These are phyloP conservation scores for Tulasnella sp. DNA, from an alignment of 768 basidiomycete genomes.

Conservation along the genomic window DNA sequence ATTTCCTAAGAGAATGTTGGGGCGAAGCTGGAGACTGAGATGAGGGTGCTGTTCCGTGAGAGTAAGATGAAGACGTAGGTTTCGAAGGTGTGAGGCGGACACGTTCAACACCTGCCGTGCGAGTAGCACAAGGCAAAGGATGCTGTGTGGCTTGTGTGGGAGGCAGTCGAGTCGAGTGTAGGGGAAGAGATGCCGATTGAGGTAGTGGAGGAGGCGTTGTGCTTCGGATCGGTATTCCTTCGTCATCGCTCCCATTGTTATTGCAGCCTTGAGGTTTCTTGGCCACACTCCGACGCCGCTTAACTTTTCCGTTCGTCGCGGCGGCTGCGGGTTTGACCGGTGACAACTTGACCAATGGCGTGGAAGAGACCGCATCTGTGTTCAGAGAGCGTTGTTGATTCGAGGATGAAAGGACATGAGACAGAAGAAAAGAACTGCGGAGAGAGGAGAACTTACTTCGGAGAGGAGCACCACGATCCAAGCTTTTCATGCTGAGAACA, in stretches of 20 bases:
- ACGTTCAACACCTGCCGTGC: not conserved
- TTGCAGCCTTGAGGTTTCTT: slow-evolving; percentile 42
- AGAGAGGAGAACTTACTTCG: slow-evolving; percentile 5
- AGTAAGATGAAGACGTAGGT: not conserved
- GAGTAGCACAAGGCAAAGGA: slow-evolving; percentile 5
- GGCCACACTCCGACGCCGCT: slow-evolving; percentile 42
- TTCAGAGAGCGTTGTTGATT: slow-evolving; percentile 11
- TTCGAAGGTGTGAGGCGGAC: slow-evolving; percentile 12
- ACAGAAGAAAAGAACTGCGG: slow-evolving; percentile 15
- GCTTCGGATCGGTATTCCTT: slow-evolving; percentile 50
- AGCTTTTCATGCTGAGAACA: slow-evolving; percentile 54
- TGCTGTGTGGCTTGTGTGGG: slow-evolving; percentile 38
- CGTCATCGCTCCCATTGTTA: slow-evolving; percentile 18
- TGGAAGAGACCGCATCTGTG: not conserved
- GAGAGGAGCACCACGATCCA: slow-evolving; percentile 9
- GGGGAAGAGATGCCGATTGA: slow-evolving; percentile 76
- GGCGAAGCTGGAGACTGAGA: slow-evolving; percentile 41
- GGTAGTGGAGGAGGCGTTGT: slow-evolving; percentile 83
- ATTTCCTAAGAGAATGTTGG: slow-evolving; percentile 37
- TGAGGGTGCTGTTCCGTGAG: slow-evolving; percentile 24
- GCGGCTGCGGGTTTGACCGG: slow-evolving; percentile 59
- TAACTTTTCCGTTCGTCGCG: slow-evolving; percentile 54
- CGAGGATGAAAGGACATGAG: not conserved
- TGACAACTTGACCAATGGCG: slow-evolving; percentile 40
- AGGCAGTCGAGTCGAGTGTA: slow-evolving; percentile 59